Conservation (phyloP, 169 alveolate genomes). For the Plasmodium vivax region DNA sequence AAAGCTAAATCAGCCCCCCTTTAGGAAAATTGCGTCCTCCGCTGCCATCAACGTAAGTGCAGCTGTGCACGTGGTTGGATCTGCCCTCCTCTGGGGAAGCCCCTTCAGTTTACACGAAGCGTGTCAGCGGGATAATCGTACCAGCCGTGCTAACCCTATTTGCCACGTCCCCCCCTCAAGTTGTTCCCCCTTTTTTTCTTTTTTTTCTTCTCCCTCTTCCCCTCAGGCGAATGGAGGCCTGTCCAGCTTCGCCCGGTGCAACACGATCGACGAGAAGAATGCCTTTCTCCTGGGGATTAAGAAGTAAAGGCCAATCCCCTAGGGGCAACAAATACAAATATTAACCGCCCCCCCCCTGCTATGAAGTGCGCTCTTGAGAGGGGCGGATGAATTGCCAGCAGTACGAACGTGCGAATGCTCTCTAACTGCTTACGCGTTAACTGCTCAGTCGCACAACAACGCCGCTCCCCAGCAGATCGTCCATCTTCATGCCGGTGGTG, state of each 20-base stretch:
- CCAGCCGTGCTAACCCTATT: not conserved
- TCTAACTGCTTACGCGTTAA: not conserved
- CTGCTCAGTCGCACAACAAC: not conserved
- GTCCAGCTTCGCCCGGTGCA: slow-evolving; percentile 65
- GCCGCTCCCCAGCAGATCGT: slow-evolving; percentile 1
- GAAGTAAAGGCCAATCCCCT: not conserved
- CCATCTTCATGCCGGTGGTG: slow-evolving; percentile 62
- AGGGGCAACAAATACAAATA: not conserved
- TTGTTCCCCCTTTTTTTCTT: not conserved
- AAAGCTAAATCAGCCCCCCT: slow-evolving; percentile 37
- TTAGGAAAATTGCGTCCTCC: slow-evolving; percentile 63
- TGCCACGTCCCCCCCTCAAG: not conserved
- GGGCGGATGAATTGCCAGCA: not conserved
- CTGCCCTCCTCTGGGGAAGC: not conserved
- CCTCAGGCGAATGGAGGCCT: slow-evolving; percentile 60
- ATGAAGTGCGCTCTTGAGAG: not conserved
- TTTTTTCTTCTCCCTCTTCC: not conserved
- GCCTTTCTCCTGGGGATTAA: slow-evolving; percentile 59
- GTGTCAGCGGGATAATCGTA: not conserved
- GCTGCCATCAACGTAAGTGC: slow-evolving; percentile 66
- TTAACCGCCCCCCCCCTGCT: not conserved
- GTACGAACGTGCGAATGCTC: not conserved
- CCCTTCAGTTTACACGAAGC: not conserved
- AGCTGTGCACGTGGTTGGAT: not conserved
- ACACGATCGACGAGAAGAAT: slow-evolving; percentile 50